Base-by-base conservation (phyloP, 2,329 filamentous ascomycete species). In the Fusarium xylarioides region DNA sequence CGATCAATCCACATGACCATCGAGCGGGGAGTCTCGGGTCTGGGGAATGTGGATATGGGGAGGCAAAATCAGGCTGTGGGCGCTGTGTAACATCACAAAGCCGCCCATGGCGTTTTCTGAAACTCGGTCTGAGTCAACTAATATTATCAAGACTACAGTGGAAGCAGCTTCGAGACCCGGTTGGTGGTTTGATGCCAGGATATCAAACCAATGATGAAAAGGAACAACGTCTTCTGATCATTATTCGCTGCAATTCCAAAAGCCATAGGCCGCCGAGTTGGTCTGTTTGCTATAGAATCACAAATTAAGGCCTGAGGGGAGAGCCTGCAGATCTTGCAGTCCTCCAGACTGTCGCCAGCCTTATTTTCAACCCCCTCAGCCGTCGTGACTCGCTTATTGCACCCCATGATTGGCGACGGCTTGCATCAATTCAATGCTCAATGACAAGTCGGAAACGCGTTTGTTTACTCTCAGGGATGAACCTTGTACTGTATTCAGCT, bases 201-300 rank as follows among this genome's bases (percentile, higher is more conserved):
- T 44, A 16, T 12, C 8, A 16, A 18, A 26, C 18, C 42, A 26
- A 12, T 8, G 42, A 43, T 30, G 30, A 26, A 26, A 26, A 26
- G 6, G 26, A 26, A 26, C 26, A 26, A 26, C 26, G 26, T 26
- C 26, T 26, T 26, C 26, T 26, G 6, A 26, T 26, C 26, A 26
- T 26, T 26, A 26, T 26, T 26, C 26, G 26, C 26, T 26, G 26
- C 26, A 26, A 4, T 26, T 26, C 26, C 30, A 30, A 30, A 30
- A 23, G 15, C n/a, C 8, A 23, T 2, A 5, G 14, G n/a, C 9
- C 42, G 15, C 1, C 21, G 14, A n/a, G 0, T 23, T 10, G n/a
- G 40, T 14, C n/a, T 42, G 21, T 38, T 21, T 7, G n/a, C n/a
- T 23, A 6, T 7, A 28, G 26, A 28, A 28, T 28, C 26, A 6